phyloP scores from a whole-genome alignment of 805 yeast species.

The Candida manassasensis region DNA sequence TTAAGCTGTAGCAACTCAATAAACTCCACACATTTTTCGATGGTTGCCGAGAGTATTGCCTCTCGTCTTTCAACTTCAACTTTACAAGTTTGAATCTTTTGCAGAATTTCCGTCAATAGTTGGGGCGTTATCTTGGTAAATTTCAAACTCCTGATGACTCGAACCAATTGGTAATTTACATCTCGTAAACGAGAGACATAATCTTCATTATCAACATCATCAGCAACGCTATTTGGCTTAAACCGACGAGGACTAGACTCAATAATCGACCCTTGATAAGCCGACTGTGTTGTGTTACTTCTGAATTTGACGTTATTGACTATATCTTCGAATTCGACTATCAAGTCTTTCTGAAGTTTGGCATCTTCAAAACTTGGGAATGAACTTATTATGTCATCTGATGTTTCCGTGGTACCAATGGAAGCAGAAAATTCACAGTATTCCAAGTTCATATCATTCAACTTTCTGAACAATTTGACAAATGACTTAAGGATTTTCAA shows the following conservation, averaged over 20 bases:
- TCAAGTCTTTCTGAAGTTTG: constrained; percentile 23
- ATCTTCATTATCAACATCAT: constrained; percentile 10
- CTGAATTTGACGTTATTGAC: constrained; percentile 16
- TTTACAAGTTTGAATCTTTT: constrained; percentile 23
- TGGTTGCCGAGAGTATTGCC: constrained; percentile 18
- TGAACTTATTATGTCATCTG: constrained; percentile 13
- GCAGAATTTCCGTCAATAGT: constrained; percentile 16
- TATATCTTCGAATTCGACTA: constrained; percentile 27
- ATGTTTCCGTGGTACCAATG: constrained; percentile 19
- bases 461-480: constrained; percentile 24
- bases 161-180: constrained; percentile 32
- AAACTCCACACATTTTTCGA: constrained; percentile 21
- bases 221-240: constrained; percentile 5
- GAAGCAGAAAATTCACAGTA: constrained; percentile 26
- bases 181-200: constrained; percentile 27
- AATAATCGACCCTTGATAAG: constrained; percentile 17
- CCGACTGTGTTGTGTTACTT: constrained; percentile 6
- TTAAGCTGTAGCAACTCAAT: constrained; percentile 25
- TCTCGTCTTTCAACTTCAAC: constrained; percentile 21
- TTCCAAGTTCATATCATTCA: constrained; percentile 22
- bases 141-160: constrained; percentile 30
- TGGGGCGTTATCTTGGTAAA: constrained; percentile 35
- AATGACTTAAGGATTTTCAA: constrained; percentile 32
- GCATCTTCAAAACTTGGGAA: constrained; percentile 30
- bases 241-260: constrained; percentile 27